Evolutionary conservation across 441 rosid species (phyloP), one percentile per base, ranked within the genome.

Genomic region (Gossypium schwendimanii): DNA sequence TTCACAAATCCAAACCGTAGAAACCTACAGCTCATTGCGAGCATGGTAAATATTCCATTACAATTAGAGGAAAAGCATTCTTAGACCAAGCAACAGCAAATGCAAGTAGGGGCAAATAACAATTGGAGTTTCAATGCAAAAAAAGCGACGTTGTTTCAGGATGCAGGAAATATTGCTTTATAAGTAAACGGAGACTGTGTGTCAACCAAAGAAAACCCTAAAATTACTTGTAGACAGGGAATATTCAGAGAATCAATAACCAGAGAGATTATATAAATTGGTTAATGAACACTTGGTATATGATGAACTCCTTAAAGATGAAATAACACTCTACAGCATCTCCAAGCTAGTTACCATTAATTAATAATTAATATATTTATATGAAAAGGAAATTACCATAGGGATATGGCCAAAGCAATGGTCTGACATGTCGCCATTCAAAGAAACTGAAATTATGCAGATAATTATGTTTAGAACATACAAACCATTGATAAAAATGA

Each of bases 321-420:
- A 44, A 39, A 21, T n/a, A 54, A 3, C 15, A 15, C 54, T 63
- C 64, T 3, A 47, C 20, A 49, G 17, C 1, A 31, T 8, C 70
- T 54, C 47, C 31, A 49, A 55, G 63, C 41, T 23, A 5, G 18
- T 28, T 52, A 23, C 21, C 69, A 54, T 24, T 60, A 41, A 70
- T 47, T 24, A 36, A 53, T 60, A 41, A 67, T 47, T 24, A 44
- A 53, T 44, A 66, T 50, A 49, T 75, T 21, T 53, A 59, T 73
- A 69, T 54, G 49, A 61, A 75, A 62, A 72, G 62, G 6, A 63
- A 44, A 60, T 77, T 88, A 95, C 99, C 96, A 73, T 72, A 79
- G 84, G 86, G 81, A 78, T 69, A 74, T 82, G 73, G 61, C 77
- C 80, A 76, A 76, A 75, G 77, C 68, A 70, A 63, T 66, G 63